These are phyloP conservation scores for Fusarium hostae DNA, from an alignment of 2,329 filamentous ascomycete genomes.

Conservation along the genomic window DNA sequence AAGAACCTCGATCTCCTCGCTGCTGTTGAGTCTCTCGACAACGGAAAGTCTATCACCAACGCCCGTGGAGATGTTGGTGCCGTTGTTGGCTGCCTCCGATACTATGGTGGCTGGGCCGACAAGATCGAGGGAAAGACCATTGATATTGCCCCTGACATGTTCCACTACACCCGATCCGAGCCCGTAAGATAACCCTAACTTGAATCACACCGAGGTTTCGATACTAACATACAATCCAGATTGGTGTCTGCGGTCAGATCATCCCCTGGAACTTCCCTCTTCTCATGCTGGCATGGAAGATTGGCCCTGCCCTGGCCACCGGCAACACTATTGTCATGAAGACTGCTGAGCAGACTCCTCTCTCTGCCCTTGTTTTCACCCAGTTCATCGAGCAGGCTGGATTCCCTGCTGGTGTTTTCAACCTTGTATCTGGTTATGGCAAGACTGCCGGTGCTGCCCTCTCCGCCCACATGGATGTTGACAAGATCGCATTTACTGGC, in stretches of 20 bases:
- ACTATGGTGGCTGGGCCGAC: constrained; percentile 84
- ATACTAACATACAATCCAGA: constrained; percentile 44
- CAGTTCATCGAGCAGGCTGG: constrained; percentile 78
- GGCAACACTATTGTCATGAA: constrained; percentile 80
- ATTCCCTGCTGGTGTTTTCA: constrained; percentile 81
- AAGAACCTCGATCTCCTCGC: constrained; percentile 81
- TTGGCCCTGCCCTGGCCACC: constrained; percentile 76
- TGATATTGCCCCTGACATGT: constrained; percentile 79
- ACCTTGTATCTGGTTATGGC: constrained; percentile 82
- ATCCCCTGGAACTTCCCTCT: constrained; percentile 92
- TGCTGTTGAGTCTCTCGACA: constrained; percentile 87
- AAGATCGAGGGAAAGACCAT: constrained; percentile 91
- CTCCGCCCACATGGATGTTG: constrained; percentile 79
- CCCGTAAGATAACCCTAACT: constrained; percentile 61
- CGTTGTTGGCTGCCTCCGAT: constrained; percentile 78
- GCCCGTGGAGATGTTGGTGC: constrained; percentile 79
- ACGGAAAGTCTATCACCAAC: constrained; percentile 83
- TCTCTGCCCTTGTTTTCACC: constrained; percentile 73
- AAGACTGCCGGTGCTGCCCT: constrained; percentile 82
- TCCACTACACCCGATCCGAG: constrained; percentile 84
- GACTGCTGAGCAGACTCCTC: constrained; percentile 80
- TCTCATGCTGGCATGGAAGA: constrained; percentile 86
- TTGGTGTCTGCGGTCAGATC: constrained; percentile 86
- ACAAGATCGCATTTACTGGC: constrained; percentile 87
- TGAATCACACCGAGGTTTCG: neutral